These are phyloP conservation scores for Penicillium canariense DNA, from an alignment of 495 filamentous ascomycete species.

Conservation along the genomic window DNA sequence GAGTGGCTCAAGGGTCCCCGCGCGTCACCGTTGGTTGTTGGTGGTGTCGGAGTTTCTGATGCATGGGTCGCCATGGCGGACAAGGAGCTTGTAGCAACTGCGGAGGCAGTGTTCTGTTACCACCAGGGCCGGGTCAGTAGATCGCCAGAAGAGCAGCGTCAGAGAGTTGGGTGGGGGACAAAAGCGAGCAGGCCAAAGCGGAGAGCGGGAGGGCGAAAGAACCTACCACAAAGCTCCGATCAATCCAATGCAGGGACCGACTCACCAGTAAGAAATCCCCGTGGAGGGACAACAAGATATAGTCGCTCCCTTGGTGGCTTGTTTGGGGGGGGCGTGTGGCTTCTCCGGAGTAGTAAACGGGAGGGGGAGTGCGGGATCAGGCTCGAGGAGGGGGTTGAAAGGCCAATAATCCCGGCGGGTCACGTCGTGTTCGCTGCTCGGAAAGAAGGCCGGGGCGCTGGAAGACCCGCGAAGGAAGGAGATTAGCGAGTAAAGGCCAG, in stretches of 20 bases:
- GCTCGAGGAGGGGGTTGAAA: constrained; percentile 27
- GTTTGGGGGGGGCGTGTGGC: background rate
- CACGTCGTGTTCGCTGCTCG: constrained; percentile 21
- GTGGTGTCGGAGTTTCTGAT: constrained; percentile 32
- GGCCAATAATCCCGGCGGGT: constrained; percentile 27
- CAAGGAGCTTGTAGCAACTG: constrained; percentile 21
- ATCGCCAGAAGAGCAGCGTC: background rate
- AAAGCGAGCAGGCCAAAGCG: constrained; percentile 23
- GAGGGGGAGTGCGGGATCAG: constrained; percentile 25
- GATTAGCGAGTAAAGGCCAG: constrained; percentile 5
- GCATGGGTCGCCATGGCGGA: constrained; percentile 35
- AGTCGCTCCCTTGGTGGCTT: constrained; percentile 14
- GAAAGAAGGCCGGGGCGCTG: constrained; percentile 16
- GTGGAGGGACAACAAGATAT: constrained; percentile 7
- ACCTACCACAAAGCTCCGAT: constrained; percentile 34
- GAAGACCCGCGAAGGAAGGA: constrained; percentile 11
- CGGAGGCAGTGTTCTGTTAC: constrained; percentile 18
- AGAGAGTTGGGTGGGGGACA: constrained; percentile 15
- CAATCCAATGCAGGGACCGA: constrained; percentile 20
- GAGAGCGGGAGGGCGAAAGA: constrained; percentile 35
- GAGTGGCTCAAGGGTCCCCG: constrained; percentile 29
- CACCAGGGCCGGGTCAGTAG: background rate
- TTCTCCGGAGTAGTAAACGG: constrained; percentile 14
- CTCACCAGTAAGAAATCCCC: constrained; percentile 20
- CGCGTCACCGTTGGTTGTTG: constrained; percentile 38